phyloP scores from a whole-genome alignment of 805 yeast species.

The Ogataea populi-albae region DNA sequence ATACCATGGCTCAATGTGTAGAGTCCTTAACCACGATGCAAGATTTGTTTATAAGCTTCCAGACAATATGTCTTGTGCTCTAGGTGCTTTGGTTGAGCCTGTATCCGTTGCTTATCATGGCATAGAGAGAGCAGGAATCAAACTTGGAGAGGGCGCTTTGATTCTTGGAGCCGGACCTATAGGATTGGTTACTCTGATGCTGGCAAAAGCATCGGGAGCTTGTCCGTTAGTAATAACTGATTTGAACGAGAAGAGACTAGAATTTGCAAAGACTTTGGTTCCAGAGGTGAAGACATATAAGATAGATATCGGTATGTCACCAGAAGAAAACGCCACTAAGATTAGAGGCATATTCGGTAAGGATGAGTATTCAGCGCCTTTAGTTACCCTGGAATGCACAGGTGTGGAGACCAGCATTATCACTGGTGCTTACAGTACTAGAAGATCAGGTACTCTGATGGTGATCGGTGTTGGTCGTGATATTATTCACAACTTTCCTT shows the following conservation, averaged over 20 bases:
- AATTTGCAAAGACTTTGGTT: slow-evolving; percentile 43
- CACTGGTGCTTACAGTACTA: slow-evolving; percentile 43
- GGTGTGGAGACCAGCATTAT: slow-evolving; percentile 49
- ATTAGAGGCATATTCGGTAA: slow-evolving; percentile 36
- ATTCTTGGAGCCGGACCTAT: slow-evolving; percentile 60
- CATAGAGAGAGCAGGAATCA: slow-evolving; percentile 42
- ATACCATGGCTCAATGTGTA: slow-evolving; percentile 37
- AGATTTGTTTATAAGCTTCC: slow-evolving; percentile 38
- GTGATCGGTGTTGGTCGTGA: slow-evolving; percentile 52
- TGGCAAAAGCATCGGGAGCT: slow-evolving; percentile 53
- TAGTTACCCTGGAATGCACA: slow-evolving; percentile 49
- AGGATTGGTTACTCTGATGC: slow-evolving; percentile 45
- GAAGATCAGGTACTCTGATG: slow-evolving; percentile 45
- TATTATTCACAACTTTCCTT: slow-evolving; percentile 45
- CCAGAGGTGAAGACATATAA: slow-evolving; percentile 46
- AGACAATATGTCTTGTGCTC: slow-evolving; percentile 42
- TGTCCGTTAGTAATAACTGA: slow-evolving; percentile 51
- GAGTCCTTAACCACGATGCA: slow-evolving; percentile 33
- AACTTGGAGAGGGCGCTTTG: slow-evolving; percentile 44
- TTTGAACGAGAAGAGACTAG: slow-evolving; percentile 40
- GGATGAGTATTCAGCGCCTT: slow-evolving; percentile 37
- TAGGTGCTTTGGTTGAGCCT: slow-evolving; percentile 57
- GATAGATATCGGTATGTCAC: slow-evolving; percentile 32
- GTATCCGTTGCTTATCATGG: slow-evolving; percentile 53
- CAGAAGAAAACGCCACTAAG: slow-evolving; percentile 38